phyloP scores from a whole-genome alignment of 2,329 filamentous ascomycete species.

The Aspergillus fumigatus region DNA sequence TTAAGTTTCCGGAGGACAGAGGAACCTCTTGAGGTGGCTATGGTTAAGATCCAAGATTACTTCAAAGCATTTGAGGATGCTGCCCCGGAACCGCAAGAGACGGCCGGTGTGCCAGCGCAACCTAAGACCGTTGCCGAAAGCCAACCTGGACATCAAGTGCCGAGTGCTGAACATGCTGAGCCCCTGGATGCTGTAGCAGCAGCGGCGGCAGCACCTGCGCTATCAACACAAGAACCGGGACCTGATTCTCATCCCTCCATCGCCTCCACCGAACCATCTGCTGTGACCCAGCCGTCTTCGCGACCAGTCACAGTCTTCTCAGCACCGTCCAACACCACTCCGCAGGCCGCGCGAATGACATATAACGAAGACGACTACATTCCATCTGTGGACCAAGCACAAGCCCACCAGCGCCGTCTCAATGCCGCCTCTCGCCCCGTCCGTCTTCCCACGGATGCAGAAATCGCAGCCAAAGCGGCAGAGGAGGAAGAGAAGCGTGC shows the following conservation, averaged over 20 bases:
- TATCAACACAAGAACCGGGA: conserved; percentile 13
- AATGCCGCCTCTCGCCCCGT: conserved; percentile 70
- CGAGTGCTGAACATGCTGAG: conserved; percentile 2
- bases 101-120: conserved; percentile 18
- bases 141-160: conserved; percentile 9
- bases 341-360: conserved; percentile 64
- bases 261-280: conserved; percentile 17
- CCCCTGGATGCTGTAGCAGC: conserved; percentile 4
- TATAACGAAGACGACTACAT: conserved; percentile 72
- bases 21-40: conserved; percentile 76
- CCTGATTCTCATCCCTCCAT: conserved; percentile 7
- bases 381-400: conserved; percentile 78
- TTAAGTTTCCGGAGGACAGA: conserved; percentile 72
- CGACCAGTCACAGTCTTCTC: conserved; percentile 65
- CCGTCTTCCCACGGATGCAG: conserved; percentile 75
- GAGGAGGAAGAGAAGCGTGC: conserved; percentile 63
- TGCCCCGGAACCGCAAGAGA: conserved; percentile 15
- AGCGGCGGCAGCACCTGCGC: neutral
- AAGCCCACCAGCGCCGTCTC: conserved; percentile 73
- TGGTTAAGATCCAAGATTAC: conserved; percentile 72
- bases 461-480: conserved; percentile 66
- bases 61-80: conserved; percentile 53
- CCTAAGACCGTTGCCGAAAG: conserved; percentile 6
- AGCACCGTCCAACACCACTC: conserved; percentile 69
- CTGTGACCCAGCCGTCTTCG: conserved; percentile 33